Evolutionary conservation across 495 filamentous ascomycete genomes (phyloP).

Genomic region (Aspergillus ellipticus): DNA sequence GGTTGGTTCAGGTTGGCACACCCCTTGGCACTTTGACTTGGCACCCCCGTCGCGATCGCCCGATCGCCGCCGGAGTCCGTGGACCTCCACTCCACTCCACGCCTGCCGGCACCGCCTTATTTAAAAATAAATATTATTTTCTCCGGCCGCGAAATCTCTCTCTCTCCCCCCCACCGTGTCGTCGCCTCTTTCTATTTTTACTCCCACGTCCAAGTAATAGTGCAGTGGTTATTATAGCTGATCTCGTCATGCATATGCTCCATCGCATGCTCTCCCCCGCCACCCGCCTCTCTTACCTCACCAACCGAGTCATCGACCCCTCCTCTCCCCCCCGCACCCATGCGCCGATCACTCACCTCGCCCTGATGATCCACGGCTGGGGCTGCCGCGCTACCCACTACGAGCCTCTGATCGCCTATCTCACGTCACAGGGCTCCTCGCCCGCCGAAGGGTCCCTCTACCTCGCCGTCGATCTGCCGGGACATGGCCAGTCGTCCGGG

Average conservation of each 20-base stretch:
- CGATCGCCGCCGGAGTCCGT: too few species aligned
- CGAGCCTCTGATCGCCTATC: not conserved
- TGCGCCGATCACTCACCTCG: not conserved
- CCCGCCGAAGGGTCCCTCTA: not conserved
- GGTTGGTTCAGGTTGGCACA: too few species aligned
- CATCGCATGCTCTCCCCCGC: not conserved
- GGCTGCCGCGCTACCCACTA: not conserved
- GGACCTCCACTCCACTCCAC: too few species aligned
- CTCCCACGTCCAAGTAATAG: too few species aligned
- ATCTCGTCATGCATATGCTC: not conserved
- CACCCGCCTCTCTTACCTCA: conserved; percentile 1
- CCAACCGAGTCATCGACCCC: not conserved
- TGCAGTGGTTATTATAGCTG: too few species aligned
- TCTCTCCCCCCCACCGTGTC: too few species aligned
- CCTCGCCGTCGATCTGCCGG: not conserved
- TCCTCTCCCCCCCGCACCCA: not conserved
- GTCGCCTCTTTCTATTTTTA: too few species aligned
- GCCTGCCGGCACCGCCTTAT: too few species aligned
- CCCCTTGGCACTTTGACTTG: too few species aligned
- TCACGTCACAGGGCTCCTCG: not conserved
- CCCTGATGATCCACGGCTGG: not conserved
- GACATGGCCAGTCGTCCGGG: not conserved
- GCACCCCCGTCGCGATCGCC: too few species aligned
- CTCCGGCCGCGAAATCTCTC: too few species aligned
- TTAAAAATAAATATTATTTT: too few species aligned